Conservation (phyloP, 305 asterid genomes). For the Fraxinus greggii region DNA sequence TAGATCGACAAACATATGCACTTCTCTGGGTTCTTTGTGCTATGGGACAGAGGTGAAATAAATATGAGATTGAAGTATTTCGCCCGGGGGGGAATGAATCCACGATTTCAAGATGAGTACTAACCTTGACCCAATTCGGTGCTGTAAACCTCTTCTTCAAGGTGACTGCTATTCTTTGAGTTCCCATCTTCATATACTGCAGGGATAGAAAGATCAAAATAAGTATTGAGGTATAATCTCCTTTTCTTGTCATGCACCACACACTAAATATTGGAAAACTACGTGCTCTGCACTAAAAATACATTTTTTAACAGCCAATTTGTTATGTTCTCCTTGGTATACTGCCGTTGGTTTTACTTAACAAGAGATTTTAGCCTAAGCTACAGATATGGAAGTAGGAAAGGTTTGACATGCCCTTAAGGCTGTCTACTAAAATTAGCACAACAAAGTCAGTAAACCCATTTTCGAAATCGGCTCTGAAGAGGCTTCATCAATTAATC, state of each 20-base stretch:
- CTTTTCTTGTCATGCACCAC: constrained; percentile 8
- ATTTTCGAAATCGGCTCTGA: background rate
- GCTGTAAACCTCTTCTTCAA: constrained; percentile 84
- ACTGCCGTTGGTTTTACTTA: background rate
- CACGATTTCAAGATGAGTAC: background rate
- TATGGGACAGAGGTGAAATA: constrained; percentile 24
- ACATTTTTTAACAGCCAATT: background rate
- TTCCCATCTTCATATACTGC: constrained; percentile 88
- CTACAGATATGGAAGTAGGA: background rate
- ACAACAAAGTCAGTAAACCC: background rate
- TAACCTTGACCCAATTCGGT: constrained; percentile 91
- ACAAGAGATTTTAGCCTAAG: background rate
- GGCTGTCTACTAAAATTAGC: background rate
- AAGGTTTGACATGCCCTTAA: background rate
- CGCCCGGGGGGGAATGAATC: constrained; percentile 8
- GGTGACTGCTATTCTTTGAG: constrained; percentile 70
- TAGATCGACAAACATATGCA: constrained; percentile 94
- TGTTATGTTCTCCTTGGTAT: background rate
- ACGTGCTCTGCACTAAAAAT: background rate
- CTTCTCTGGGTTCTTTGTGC: constrained; percentile 99
- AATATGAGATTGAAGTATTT: constrained; percentile 4
- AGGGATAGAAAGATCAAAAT: constrained; percentile 23
- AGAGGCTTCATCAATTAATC: background rate
- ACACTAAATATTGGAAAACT: constrained; percentile 3
- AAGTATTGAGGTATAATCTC: background rate